A percentile compares a stretch with the other conserved stretches of the same genome.
These are phyloP conservation scores for Aurantiochytrium sp. DNA, from an alignment of 108 stramenopile species.

Conservation along the genomic window DNA sequence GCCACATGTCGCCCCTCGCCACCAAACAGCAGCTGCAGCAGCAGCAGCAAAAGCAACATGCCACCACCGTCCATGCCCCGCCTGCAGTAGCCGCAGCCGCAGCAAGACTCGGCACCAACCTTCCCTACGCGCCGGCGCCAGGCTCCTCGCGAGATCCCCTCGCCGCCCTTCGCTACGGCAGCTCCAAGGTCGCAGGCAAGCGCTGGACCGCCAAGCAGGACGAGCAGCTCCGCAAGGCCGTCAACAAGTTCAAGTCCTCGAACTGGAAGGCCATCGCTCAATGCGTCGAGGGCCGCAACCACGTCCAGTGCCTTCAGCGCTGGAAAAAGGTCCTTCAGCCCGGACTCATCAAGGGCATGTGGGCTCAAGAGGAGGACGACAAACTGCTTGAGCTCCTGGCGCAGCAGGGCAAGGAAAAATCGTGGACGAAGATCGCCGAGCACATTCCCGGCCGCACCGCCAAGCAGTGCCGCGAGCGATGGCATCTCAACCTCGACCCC, in stretches of 20 bases:
- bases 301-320: conserved; percentile 56
- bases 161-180: neutral
- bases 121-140: neutral
- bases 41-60: too few species aligned
- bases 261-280: conserved; percentile 56
- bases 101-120: neutral
- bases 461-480: conserved; percentile 32
- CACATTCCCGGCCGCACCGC: conserved; percentile 11
- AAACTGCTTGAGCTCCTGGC: neutral
- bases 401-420: neutral
- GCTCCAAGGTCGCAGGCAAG: neutral
- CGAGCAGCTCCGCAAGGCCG: conserved; percentile 37
- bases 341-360: conserved; percentile 44
- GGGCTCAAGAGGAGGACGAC: neutral
- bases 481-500: conserved; percentile 80
- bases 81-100: neutral
- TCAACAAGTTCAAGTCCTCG: conserved; percentile 39
- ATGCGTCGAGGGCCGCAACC: neutral
- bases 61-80: neutral
- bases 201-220: conserved; percentile 48
- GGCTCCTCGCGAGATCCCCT: neutral
- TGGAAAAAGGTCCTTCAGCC: conserved; percentile 58
- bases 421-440: neutral
- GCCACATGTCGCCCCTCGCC: too few species aligned
- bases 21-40: too few species aligned